Conservation (phyloP, 176 grass and related monocot genomes). For the Oryza punctata region DNA sequence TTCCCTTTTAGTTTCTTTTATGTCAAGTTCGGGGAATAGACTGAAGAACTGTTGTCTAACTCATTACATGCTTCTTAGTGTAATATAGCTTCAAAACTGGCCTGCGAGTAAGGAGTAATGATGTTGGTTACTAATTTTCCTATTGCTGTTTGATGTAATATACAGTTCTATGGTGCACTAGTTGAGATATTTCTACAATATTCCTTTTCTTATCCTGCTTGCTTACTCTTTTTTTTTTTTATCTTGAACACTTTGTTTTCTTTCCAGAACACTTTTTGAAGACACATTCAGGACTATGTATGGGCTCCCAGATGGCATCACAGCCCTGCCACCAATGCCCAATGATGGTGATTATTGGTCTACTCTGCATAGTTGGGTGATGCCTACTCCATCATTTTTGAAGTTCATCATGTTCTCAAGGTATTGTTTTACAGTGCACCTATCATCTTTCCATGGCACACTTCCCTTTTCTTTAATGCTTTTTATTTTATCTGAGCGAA, state of each 20-base stretch:
- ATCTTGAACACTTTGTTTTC: slow-evolving; percentile 26
- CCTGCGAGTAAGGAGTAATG: not conserved
- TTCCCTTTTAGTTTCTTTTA: slow-evolving; percentile 16
- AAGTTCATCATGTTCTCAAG: slow-evolving; percentile 97
- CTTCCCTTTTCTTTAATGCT: slow-evolving; percentile 17
- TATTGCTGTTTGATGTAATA: slow-evolving; percentile 1
- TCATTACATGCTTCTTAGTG: not conserved
- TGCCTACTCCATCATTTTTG: slow-evolving; percentile 95
- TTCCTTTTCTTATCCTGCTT: slow-evolving; percentile 21
- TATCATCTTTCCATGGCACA: slow-evolving; percentile 14
- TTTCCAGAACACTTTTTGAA: slow-evolving; percentile 67
- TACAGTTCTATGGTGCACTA: not conserved
- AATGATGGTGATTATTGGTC: slow-evolving; percentile 74
- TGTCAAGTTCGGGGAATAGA: slow-evolving; percentile 17
- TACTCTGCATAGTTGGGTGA: slow-evolving; percentile 93
- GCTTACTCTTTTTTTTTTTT: slow-evolving; percentile 6
- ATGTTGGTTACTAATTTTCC: not conserved
- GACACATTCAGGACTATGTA: slow-evolving; percentile 92
- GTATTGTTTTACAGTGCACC: slow-evolving; percentile 38
- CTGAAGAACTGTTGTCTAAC: not conserved
- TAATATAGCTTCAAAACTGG: slow-evolving; percentile 4
- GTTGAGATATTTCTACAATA: slow-evolving; percentile 24
- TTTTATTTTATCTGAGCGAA: slow-evolving; percentile 5
- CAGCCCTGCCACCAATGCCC: slow-evolving; percentile 85
- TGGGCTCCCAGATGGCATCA: slow-evolving; percentile 56